A percentile compares a stretch with the other conserved stretches of the same genome.
These are phyloP conservation scores for Sporopachydermia lactativora DNA, from an alignment of 805 yeast species.

Conservation along the genomic window DNA sequence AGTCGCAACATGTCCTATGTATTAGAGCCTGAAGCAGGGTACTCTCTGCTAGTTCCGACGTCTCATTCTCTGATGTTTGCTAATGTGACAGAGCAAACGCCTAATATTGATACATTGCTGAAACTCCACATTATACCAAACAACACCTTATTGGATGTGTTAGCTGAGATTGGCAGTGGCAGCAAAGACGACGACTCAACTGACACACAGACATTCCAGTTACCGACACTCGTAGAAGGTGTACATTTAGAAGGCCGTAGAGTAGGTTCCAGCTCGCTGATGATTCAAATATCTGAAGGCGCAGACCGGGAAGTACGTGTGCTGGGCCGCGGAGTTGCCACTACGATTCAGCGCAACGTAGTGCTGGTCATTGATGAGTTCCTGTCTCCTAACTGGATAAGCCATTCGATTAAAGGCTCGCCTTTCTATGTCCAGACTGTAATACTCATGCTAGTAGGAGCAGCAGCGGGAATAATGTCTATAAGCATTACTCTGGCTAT, in stretches of 20 bases:
- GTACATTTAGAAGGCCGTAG: slow-evolving; percentile 32
- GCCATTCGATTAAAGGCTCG: slow-evolving; percentile 32
- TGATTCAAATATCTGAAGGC: slow-evolving; percentile 32
- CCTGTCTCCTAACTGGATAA: slow-evolving; percentile 49
- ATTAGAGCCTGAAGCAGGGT: slow-evolving; percentile 25
- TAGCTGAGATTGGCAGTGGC: slow-evolving; percentile 9
- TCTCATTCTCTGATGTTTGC: slow-evolving; percentile 37
- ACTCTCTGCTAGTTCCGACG: slow-evolving; percentile 66
- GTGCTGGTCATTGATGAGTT: slow-evolving; percentile 57
- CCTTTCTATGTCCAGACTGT: slow-evolving; percentile 40
- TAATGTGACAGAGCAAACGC: slow-evolving; percentile 31
- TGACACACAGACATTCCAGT: slow-evolving; percentile 29
- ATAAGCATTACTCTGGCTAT: slow-evolving; percentile 8
- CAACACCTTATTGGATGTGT: slow-evolving; percentile 24
- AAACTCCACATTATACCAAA: slow-evolving; percentile 58
- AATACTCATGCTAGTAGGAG: slow-evolving; percentile 54
- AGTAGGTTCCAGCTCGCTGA: slow-evolving; percentile 20
- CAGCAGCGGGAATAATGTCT: slow-evolving; percentile 42
- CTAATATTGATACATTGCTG: slow-evolving; percentile 38
- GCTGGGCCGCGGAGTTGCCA: slow-evolving; percentile 46
- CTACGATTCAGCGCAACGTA: slow-evolving; percentile 27
- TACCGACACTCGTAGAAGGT: slow-evolving; percentile 29
- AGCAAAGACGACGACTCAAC: slow-evolving; percentile 10
- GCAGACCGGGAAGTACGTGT: slow-evolving; percentile 44
- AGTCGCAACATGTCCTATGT: slow-evolving; percentile 29